These are phyloP conservation scores for Tetrahymena borealis DNA, from an alignment of 73 alveolate species.

Conservation along the genomic window DNA sequence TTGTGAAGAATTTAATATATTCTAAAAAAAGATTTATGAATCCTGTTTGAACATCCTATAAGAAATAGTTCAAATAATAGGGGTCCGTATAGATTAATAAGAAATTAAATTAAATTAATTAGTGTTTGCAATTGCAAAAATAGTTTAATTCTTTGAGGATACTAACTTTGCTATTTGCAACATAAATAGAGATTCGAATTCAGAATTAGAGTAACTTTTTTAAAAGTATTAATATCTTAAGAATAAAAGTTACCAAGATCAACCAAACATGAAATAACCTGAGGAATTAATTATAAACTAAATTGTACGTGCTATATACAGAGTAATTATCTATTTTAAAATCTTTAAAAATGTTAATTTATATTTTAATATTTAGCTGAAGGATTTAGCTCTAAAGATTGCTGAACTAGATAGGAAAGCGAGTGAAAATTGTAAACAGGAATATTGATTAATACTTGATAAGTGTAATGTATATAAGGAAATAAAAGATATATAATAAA, in stretches of 20 bases:
- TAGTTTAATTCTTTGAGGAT: not conserved
- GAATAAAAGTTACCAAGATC: no score
- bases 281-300: no score
- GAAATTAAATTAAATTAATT: not conserved
- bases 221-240: not conserved
- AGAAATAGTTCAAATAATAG: not conserved
- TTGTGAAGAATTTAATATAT: not conserved
- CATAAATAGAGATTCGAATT: not conserved
- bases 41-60: not conserved
- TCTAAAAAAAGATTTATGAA: not conserved
- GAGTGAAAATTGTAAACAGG: no score
- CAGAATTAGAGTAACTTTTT: not conserved
- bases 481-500: not conserved
- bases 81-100: not conserved
- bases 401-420: not conserved
- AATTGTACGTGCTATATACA: not conserved
- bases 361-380: not conserved
- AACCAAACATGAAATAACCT: no score
- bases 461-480: not conserved
- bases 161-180: not conserved
- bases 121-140: not conserved
- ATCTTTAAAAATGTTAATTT: not conserved
- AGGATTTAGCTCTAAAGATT: not conserved
- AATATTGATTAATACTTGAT: not conserved
- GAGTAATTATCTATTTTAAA: not conserved